Base-by-base conservation (phyloP, 164 flowering plant genomes). In the Aristolochia californica region DNA sequence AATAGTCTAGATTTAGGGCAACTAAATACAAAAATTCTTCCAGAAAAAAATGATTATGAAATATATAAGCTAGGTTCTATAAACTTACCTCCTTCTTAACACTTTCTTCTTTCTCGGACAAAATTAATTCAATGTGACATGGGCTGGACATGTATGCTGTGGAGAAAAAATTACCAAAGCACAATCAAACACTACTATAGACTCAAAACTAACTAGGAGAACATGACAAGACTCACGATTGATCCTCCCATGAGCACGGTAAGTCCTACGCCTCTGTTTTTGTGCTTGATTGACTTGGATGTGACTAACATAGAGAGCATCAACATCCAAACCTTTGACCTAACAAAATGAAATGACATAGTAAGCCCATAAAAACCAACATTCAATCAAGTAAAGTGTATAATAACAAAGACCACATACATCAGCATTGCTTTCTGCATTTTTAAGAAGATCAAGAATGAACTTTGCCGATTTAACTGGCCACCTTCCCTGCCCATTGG, bases 401-500 rank as follows among this genome's bases (percentile, higher is more conserved):
- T 9, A 15, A 44, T 44, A 43, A 16, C 9, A 53, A 24, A 13
- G 54, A 14, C 30, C 15, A 40, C 62, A 57, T 79, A 86, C 95
- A 56, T 91, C 98, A 22, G 96, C 95, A 75, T 88, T 91, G 68
- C 96, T 91, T 71, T 91, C 98, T 15, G 98, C 96, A 76, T 86
- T 91, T 79, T 91, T 91, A 0, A 91, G 84, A 75, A 88, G 72
- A 66, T 91, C 96, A 13, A 88, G 75, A 27, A 86, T 81, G 64
- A 86, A 88, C 58, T 78, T 80, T 0, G 95, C 98, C 28, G 98
- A 91, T 45, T 91, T 91, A 0, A 61, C 90, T 5, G 98, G 98
- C 98, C 98, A 91, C 38, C 98, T 86, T 23, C 93, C 98, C 63
- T 91, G 98, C 9, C 96, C 98, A 76, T 91, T 91, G 2, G 96